Evolutionary conservation across 352 stramenopile species (phyloP).

Genomic region (Poterioochromonas sp.): DNA sequence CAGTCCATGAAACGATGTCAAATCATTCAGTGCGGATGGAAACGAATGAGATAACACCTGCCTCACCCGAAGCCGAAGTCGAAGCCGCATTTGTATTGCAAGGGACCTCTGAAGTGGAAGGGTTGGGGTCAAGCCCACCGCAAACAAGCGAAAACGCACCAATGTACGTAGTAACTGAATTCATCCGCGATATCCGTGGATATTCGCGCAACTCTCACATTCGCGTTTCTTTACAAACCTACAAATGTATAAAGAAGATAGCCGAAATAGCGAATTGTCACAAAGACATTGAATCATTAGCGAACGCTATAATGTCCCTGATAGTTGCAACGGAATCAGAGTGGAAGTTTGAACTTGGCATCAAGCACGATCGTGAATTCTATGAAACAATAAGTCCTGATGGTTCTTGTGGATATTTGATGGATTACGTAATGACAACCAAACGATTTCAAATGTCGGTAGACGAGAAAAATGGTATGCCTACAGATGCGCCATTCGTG

Average conservation of each 20-base stretch:
- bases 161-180: slow-evolving; percentile 31
- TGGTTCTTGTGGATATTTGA: slow-evolving; percentile 30
- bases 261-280: slow-evolving; percentile 30
- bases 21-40: slow-evolving; percentile 30
- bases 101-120: slow-evolving; percentile 29
- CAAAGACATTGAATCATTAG: slow-evolving; percentile 31
- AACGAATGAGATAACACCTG: slow-evolving; percentile 30
- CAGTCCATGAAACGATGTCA: slow-evolving; percentile 30
- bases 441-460: slow-evolving; percentile 31
- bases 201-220: slow-evolving; percentile 30
- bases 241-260: slow-evolving; percentile 32
- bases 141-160: slow-evolving; percentile 29
- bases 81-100: slow-evolving; percentile 30
- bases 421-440: slow-evolving; percentile 30
- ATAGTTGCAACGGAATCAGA: slow-evolving; percentile 30
- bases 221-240: slow-evolving; percentile 30
- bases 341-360: slow-evolving; percentile 30
- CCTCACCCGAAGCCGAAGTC: slow-evolving; percentile 27
- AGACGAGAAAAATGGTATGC: slow-evolving; percentile 30
- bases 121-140: slow-evolving; percentile 27
- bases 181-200: slow-evolving; percentile 29
- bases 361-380: slow-evolving; percentile 30
- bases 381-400: slow-evolving; percentile 31
- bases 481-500: slow-evolving; percentile 29
- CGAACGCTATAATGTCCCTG: slow-evolving; percentile 29